Evolutionary conservation across 805 yeast genomes (phyloP).

Genomic region (Metschnikowia similis): DNA sequence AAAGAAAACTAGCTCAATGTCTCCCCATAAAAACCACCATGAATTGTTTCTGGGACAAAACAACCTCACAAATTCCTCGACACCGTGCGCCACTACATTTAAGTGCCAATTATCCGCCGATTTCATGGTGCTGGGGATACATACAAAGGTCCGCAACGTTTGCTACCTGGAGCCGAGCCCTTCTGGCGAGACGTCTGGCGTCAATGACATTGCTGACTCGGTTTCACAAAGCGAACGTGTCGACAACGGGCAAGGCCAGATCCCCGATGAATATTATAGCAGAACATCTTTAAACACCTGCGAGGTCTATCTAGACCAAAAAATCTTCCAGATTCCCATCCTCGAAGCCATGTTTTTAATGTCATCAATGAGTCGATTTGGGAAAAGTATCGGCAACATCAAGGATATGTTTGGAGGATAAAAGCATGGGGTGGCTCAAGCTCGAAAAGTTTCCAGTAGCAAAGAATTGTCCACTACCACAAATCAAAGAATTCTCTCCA

Average conservation of each 20-base stretch:
- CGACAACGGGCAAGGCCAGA: not conserved
- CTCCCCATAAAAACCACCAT: not conserved
- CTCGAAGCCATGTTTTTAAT: not conserved
- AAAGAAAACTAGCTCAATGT: not conserved
- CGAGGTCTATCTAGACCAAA: not conserved
- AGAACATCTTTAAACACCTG: not conserved
- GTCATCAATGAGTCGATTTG: not conserved
- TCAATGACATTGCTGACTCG: not conserved
- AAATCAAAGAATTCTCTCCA: constrained; percentile 43
- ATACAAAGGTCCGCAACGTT: not conserved
- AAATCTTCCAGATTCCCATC: not conserved
- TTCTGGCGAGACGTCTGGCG: not conserved
- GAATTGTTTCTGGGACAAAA: not conserved
- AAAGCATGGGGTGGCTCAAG: not conserved
- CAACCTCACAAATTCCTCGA: not conserved
- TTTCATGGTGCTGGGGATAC: not conserved
- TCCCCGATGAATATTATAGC: not conserved
- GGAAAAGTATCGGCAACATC: not conserved
- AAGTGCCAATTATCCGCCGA: not conserved
- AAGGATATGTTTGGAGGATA: not conserved
- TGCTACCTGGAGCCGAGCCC: not conserved
- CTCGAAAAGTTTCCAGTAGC: too few relatives aligned
- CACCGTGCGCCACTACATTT: not conserved
- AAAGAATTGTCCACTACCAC: not conserved
- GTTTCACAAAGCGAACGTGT: not conserved